These are phyloP conservation scores for Kwoniella dendrophila DNA, from an alignment of 768 basidiomycete genomes.

Conservation along the genomic window DNA sequence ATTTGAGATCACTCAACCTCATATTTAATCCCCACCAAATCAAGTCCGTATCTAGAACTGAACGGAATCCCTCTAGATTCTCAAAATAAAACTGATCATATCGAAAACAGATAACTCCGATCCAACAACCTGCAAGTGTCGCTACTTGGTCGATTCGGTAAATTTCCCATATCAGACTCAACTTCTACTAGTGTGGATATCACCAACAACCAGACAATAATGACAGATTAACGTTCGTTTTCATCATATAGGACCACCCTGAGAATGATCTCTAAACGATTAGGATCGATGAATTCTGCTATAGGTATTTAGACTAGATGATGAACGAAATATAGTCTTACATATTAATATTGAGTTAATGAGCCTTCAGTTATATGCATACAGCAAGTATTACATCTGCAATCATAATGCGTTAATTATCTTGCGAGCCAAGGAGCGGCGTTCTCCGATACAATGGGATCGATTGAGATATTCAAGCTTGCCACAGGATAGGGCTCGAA, in stretches of 20 bases:
- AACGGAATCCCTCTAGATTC: background rate
- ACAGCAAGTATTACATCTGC: background rate
- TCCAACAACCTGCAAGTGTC: slow-evolving; percentile 4
- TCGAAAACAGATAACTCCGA: background rate
- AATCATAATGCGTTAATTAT: background rate
- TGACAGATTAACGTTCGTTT: background rate
- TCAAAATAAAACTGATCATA: background rate
- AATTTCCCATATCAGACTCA: slow-evolving; percentile 2
- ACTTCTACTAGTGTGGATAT: background rate
- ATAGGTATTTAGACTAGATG: slow-evolving; percentile 4
- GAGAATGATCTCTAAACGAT: slow-evolving; percentile 1
- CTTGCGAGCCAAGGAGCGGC: background rate
- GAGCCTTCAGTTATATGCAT: background rate
- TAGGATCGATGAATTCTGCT: slow-evolving; percentile 6
- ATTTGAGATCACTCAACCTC: too few species aligned
- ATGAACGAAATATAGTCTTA: background rate
- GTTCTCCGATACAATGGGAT: background rate
- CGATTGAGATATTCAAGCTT: background rate
- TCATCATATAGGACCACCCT: slow-evolving; percentile 3
- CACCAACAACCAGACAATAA: background rate
- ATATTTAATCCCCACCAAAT: too few species aligned
- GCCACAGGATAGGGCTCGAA: slow-evolving; percentile 8
- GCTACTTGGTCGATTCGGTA: slow-evolving; percentile 1
- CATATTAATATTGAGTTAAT: background rate
- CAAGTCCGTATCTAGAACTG: too few species aligned